These are phyloP conservation scores for Reticulascus tulasneorum DNA, from an alignment of 2,329 filamentous ascomycete species.

Conservation along the genomic window DNA sequence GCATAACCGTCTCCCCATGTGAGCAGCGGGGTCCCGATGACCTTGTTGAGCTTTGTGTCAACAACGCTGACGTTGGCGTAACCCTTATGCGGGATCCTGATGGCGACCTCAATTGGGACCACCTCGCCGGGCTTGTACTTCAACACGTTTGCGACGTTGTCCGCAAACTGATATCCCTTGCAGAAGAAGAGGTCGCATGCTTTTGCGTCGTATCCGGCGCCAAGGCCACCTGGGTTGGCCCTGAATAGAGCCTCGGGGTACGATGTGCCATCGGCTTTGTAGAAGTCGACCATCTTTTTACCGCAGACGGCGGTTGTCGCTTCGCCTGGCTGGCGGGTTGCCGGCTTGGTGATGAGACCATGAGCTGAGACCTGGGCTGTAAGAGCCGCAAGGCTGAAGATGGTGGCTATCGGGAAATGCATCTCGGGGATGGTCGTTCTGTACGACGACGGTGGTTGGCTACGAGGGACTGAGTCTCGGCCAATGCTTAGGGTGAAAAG, in stretches of 20 bases:
- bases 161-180: slow-evolving; percentile 26
- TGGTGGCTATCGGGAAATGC: slow-evolving; percentile 14
- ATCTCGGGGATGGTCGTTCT: no score
- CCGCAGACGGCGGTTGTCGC: slow-evolving; percentile 20
- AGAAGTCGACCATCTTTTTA: slow-evolving; percentile 17
- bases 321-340: slow-evolving; percentile 14
- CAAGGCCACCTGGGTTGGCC: slow-evolving; percentile 34
- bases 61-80: slow-evolving; percentile 46
- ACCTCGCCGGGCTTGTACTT: slow-evolving; percentile 27
- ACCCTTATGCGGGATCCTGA: slow-evolving; percentile 31
- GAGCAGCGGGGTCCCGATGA: slow-evolving; percentile 45
- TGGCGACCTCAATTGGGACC: slow-evolving; percentile 32
- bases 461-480: no score
- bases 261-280: slow-evolving; percentile 26
- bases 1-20: no score
- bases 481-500: no score
- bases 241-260: no score
- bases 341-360: slow-evolving; percentile 16
- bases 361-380: slow-evolving; percentile 17
- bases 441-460: no score
- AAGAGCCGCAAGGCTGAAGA: slow-evolving; percentile 14
- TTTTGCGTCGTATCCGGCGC: slow-evolving; percentile 17
- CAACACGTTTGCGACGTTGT: slow-evolving; percentile 23
- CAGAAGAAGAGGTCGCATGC: slow-evolving; percentile 32
- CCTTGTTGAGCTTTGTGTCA: slow-evolving; percentile 37